Evolutionary conservation across 2,329 filamentous ascomycete genomes (phyloP).

Genomic region (Ilyonectria sp.): DNA sequence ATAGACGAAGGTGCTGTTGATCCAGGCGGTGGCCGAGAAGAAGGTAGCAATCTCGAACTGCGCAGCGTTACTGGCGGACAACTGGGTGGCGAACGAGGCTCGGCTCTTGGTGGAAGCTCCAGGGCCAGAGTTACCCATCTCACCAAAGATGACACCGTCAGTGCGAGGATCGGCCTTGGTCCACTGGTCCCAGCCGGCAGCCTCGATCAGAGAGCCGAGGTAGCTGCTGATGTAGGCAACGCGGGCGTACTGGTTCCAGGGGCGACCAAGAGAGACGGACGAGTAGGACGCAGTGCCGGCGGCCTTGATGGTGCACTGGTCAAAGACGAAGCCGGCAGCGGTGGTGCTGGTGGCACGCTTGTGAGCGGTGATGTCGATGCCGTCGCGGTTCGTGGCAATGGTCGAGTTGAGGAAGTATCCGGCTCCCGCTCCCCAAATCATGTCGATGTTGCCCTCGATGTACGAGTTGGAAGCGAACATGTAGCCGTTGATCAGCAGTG

Average conservation of each 20-base stretch:
- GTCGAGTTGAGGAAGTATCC: conserved; percentile 59
- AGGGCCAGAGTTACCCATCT: conserved; percentile 39
- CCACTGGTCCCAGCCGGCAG: conserved; percentile 41
- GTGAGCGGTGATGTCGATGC: conserved; percentile 51
- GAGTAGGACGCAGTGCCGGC: conserved; percentile 45
- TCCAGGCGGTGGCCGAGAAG: conserved; percentile 40
- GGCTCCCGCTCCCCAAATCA: conserved; percentile 59
- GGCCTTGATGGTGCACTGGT: conserved; percentile 51
- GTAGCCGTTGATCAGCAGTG: conserved; percentile 62
- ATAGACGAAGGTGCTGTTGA: conserved; percentile 41
- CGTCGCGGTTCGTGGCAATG: conserved; percentile 50
- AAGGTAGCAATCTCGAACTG: conserved; percentile 42
- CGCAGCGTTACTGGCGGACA: conserved; percentile 6
- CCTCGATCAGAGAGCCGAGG: conserved; percentile 29
- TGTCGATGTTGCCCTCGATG: conserved; percentile 65
- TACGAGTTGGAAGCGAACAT: conserved; percentile 62
- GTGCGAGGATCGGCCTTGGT: conserved; percentile 42
- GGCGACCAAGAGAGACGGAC: conserved; percentile 40
- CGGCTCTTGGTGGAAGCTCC: conserved; percentile 38
- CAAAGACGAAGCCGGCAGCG: conserved; percentile 53
- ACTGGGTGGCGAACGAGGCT: conserved; percentile 41
- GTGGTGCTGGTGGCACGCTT: conserved; percentile 58
- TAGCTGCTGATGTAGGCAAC: conserved; percentile 43
- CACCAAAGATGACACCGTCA: conserved; percentile 39
- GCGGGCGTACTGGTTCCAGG: conserved; percentile 43